Evolutionary conservation across 73 alveolate species (phyloP).

Genomic region (Paramecium primaurelia): DNA sequence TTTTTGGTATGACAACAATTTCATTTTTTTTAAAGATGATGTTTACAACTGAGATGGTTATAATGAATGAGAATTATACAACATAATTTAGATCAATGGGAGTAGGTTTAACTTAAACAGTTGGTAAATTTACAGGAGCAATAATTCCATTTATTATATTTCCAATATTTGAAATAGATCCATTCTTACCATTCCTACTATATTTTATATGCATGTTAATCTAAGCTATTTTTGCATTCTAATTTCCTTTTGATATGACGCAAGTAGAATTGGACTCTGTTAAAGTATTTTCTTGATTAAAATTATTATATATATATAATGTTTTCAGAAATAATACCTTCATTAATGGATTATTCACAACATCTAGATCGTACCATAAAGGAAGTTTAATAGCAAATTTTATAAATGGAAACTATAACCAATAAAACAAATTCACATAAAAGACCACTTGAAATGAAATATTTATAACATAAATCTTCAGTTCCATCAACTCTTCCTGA

Average conservation of each 20-base stretch:
- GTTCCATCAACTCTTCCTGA: neutral
- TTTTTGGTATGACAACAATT: neutral
- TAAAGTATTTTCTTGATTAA: neutral
- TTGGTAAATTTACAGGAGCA: conserved; percentile 23
- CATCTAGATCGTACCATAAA: neutral
- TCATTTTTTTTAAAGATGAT: conserved; percentile 34
- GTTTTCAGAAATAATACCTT: neutral
- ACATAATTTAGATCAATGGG: conserved; percentile 43
- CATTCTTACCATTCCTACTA: neutral
- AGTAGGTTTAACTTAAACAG: conserved; percentile 38
- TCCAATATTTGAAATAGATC: neutral
- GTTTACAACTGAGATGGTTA: conserved; percentile 42
- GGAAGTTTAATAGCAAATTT: neutral
- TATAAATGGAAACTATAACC: conserved; percentile 2
- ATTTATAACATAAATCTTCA: neutral
- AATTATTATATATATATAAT: neutral
- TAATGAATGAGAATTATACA: conserved; percentile 45
- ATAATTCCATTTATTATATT: conserved; percentile 14
- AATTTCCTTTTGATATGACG: neutral
- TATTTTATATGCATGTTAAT: neutral
- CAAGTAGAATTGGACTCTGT: neutral
- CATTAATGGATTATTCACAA: neutral
- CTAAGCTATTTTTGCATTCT: neutral
- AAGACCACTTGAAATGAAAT: conserved; percentile 11
- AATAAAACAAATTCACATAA: neutral